Evolutionary conservation across 2,329 filamentous ascomycete genomes (phyloP), one percentile per base, ranked within the genome.

Genomic region (Cadophora sp.): DNA sequence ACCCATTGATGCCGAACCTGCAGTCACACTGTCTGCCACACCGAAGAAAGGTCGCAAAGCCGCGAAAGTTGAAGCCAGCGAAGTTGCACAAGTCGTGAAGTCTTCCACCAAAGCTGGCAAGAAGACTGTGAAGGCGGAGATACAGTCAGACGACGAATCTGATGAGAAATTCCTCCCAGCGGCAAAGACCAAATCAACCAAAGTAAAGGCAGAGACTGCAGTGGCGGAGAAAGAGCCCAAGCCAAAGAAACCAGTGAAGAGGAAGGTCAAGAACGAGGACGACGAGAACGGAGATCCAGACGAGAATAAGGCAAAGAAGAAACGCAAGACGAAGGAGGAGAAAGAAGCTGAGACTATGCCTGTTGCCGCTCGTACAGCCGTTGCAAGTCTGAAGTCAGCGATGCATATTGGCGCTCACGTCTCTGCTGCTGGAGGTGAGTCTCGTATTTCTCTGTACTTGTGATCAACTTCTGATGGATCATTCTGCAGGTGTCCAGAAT

Each of bases 321-420:
- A 85, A 74, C 78, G 81, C 16, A 88, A 86, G 75, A 84, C 83
- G 47, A 85, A 87, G 71, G 83, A 85, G 72, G 84, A 87, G 67
- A 85, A 87, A 70, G 81, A 83, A 64, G 80, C 82, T 60, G 83
- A 84, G 71, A 80, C 81, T 11, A 87, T 88, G 83, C 89, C 92
- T 0, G 79, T 97, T 1, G 90, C 89, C 22, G 81, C 84, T 30
- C 86, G 96, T 43, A 94, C 93, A 0, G 80, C 84, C 4, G 79
- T 89, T 36, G 73, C 79, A 14, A 87, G 88, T 0, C 82, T 95
- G 69, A 89, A 90, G 77, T 85, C 83, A 77, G 79, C 83, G 14
- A 91, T 97, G 85, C 90, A 92, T 75, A 90, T 99, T 64, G 96
- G 96, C 18, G 96, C 96, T 0, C 96, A 99, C 78, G 93, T 98